Base-by-base conservation (phyloP, 139 green algal genomes). In the Mesotaenium endlicherianum region DNA sequence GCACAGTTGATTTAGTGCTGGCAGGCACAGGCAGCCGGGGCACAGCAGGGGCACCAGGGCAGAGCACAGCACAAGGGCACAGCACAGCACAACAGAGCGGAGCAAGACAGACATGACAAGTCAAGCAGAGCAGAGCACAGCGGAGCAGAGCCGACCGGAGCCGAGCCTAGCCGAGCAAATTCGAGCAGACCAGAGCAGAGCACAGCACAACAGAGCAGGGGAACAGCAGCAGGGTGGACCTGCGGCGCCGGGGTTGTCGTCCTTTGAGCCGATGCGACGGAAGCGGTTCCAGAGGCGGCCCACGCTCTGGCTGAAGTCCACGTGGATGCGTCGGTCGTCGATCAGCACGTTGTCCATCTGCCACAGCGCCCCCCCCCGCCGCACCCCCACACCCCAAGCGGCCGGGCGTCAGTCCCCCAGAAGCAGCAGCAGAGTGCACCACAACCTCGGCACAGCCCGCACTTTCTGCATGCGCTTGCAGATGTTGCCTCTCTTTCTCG, bases 281-380 rank as follows among this genome's bases (percentile, higher is more conserved):
- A 95, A 98, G 80, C 98, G 92, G 60, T 92, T 94, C 97, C 97
- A 99, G 67, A 98, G 89, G 88, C 98, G 93, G 43, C 89, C 70
- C 42, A 99, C 94, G 26, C 82, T 93, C 90, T 99, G 96, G 20
- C 80, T 93, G 88, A 99, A 98, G 88, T 98, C 95, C 60, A 97
- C 94, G 82, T 93, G 90, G 81, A 97, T 95, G 82, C 94, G 90
- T 30, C 95, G 88, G 88, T 99, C 97, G 75, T 99, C 97, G 69
- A 99, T 98, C 17, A 99, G 90, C 39, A 96, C 95, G 85, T 98
- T 98, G 92, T 99, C 96, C 97, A 99, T 99, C 87, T 99, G 98
- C 90, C 97, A n/a, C n/a, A n/a, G n/a, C n/a, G n/a, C n/a, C n/a
- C n/a, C n/a, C n/a, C n/a, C n/a, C n/a, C n/a, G n/a, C n/a, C n/a